Base-by-base conservation (phyloP, 257 asterid genomes). In the Jaltomata sinuosa region DNA sequence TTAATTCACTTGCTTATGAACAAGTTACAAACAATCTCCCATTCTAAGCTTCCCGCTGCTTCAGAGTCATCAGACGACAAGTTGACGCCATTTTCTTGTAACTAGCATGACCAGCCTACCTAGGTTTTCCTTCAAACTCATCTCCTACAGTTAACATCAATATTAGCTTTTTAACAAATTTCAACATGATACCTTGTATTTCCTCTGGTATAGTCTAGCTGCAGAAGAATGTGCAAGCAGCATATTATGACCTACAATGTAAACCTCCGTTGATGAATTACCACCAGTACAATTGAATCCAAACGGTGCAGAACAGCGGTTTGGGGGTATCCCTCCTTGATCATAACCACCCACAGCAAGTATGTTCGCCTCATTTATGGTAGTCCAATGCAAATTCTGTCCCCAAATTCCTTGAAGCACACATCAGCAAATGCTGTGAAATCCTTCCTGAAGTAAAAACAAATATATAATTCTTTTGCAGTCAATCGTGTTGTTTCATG, bases 381-480 rank as follows among this genome's bases (percentile, higher is more conserved):
- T 85, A 21, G 93, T 92, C 96, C 96, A 92, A 49, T 91, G 53
- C 53, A 74, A 53, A 91, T 93, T 68, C 94, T 84, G 83, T 91
- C 91, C 7, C 95, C 95, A 47, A 91, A 92, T 55, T 90, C 94
- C 84, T 85, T 85, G 74, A 92, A 92, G 86, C 94, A 91, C 67
- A 88, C 90, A 54, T 91, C 91, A 12, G 92, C 92, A 68, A 83
- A 91, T 36, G 85, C 85, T 8, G 54, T 80, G 84, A 92, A 92
- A 84, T 92, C 96, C 79, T 89, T 86, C 88, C 96, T 92, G 88
- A 25, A 42, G n/a, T n/a, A n/a, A n/a, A n/a, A n/a, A n/a, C n/a
- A n/a, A n/a, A n/a, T n/a, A n/a, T n/a, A n/a, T 14, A 7, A 25
- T 8, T 27, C 42, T 38, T 16, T 49, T 12, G 29, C 19, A 27